Evolutionary conservation across 2,329 filamentous ascomycete genomes (phyloP), one percentile per base, ranked within the genome.

Genomic region (Aspergillus caelatus): DNA sequence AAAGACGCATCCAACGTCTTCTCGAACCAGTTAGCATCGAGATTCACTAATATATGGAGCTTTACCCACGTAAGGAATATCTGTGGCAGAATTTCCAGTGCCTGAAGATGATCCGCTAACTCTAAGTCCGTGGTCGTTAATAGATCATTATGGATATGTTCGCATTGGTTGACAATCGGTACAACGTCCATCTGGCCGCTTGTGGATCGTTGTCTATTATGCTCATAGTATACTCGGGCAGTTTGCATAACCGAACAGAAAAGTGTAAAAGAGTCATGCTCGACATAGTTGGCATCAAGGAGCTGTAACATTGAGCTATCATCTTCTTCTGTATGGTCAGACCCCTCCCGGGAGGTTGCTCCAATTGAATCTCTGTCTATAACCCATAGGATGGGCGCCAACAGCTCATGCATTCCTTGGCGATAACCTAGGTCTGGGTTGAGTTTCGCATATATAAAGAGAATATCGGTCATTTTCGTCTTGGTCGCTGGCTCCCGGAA

Each of bases 321-420:
- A 3, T 79, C 75, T 36, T 72, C 60, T 12, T 61, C 41, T 16
- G 76, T 71, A 28, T 75, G 70, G 12, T 72, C 70, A 2, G 74
- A 73, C 1, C 74, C 73, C 50, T 78, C 73, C 53, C 70, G 68
- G 3, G 77, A 73, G 3, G 73, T 70, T 4, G 78, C 76, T 59
- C 91, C 85, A 57, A 97, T 82, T 8, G 94, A 90, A 79, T 99
- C 95, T 70, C 89, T 85, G 69, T 94, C 88, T 7, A 98, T 81
- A 2, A 93, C 91, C 85, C 93, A 93, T 8, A 97, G 82, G 43
- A 99, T 88, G 0, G 95, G 94, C 0, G 95, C 95, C 16, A 98
- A 83, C 50, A 99, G 83, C 79, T 99, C 95, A 75, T 99, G 95
- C 94, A 99, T 99, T 12, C 95, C 95, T 80, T 99, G 95, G n/a